These are phyloP conservation scores for Erythrophleum fordii DNA, from an alignment of 306 rosid species.

Conservation along the genomic window DNA sequence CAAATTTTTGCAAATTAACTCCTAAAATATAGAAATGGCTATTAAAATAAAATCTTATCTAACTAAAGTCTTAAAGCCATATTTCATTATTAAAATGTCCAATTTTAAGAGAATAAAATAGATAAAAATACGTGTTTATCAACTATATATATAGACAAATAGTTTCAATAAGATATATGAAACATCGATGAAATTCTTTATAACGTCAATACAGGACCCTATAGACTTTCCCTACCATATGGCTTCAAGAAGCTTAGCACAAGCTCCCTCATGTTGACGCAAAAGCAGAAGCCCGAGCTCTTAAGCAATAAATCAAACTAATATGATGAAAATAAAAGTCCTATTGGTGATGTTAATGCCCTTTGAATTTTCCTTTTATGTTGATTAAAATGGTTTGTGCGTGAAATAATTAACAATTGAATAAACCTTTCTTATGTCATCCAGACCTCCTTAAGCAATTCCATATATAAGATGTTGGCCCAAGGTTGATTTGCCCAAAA, in stretches of 20 bases:
- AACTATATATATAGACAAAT: slow-evolving; percentile 10
- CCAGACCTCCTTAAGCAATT: slow-evolving; percentile 88
- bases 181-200: slow-evolving; percentile 63
- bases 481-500: too few species aligned
- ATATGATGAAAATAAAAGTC: slow-evolving; percentile 32
- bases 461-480: slow-evolving; percentile 87
- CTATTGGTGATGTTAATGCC: slow-evolving; percentile 4
- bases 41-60: too few species aligned
- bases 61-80: too few species aligned
- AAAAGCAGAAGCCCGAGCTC: slow-evolving; percentile 73
- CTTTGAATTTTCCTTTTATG: slow-evolving; percentile 9
- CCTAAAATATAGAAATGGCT: too few species aligned
- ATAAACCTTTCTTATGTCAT: slow-evolving; percentile 87
- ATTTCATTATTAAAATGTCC: too few species aligned
- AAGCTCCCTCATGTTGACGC: slow-evolving; percentile 79
- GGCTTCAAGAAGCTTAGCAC: slow-evolving; percentile 78
- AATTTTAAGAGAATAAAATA: too few species aligned
- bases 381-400: neutral
- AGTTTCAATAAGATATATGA: slow-evolving; percentile 50
- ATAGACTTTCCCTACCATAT: slow-evolving; percentile 73
- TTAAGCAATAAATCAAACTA: slow-evolving; percentile 72
- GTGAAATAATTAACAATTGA: neutral
- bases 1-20: too few species aligned
- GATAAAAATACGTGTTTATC: too few species aligned
- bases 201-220: slow-evolving; percentile 74